These are phyloP conservation scores for Apiospora phragmitis DNA, from an alignment of 2,329 filamentous ascomycete genomes.

Conservation along the genomic window DNA sequence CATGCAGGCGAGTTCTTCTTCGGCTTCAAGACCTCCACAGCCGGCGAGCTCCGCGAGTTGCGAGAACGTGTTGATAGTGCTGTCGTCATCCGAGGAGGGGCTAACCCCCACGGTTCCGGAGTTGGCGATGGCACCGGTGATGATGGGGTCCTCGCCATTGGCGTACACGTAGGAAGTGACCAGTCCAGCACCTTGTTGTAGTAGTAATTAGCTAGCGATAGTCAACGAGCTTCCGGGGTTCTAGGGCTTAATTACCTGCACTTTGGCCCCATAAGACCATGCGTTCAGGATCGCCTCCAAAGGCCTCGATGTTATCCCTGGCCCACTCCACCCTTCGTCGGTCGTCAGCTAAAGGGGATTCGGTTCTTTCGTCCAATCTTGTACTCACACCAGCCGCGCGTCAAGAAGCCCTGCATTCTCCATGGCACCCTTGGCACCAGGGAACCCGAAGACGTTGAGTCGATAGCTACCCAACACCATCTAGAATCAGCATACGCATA, in stretches of 20 bases:
- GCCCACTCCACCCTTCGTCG: slow-evolving; percentile 10
- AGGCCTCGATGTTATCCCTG: slow-evolving; percentile 14
- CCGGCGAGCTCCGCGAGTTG: slow-evolving; percentile 24
- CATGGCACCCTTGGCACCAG: slow-evolving; percentile 7
- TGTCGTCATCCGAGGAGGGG: slow-evolving; percentile 25
- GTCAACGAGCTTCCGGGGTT: neutral
- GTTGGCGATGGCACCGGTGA: slow-evolving; percentile 35
- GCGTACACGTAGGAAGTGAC: slow-evolving; percentile 14
- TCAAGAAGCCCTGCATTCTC: slow-evolving; percentile 13
- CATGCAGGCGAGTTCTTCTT: slow-evolving; percentile 27
- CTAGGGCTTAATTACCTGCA: slow-evolving; percentile 10
- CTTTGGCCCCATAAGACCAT: slow-evolving; percentile 18
- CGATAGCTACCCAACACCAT: neutral
- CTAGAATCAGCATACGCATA: neutral
- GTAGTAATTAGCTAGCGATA: neutral
- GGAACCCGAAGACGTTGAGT: slow-evolving; percentile 14
- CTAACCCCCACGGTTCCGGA: slow-evolving; percentile 4
- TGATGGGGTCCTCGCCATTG: slow-evolving; percentile 27
- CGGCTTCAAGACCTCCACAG: slow-evolving; percentile 22
- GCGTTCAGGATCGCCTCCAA: slow-evolving; percentile 12
- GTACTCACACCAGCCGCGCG: slow-evolving; percentile 4
- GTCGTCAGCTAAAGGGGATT: neutral
- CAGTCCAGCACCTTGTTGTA: neutral
- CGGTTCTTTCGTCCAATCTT: too few relatives aligned
- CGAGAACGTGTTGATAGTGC: slow-evolving; percentile 26